These are phyloP conservation scores for Syzygium oleosum DNA, from an alignment of 345 rosid species.

Conservation along the genomic window DNA sequence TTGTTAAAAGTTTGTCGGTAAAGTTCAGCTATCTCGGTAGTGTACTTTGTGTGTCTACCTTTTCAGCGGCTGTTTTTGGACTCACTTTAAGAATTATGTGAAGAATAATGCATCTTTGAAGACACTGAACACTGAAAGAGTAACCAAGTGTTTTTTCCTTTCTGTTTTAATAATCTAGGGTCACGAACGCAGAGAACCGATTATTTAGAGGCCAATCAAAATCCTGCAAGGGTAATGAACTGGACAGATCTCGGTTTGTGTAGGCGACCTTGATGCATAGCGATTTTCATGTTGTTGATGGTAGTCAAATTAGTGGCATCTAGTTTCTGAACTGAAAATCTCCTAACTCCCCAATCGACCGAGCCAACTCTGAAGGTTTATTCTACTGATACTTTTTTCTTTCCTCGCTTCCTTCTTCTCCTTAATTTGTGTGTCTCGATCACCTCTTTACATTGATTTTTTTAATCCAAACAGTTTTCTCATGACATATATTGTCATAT, in stretches of 20 bases:
- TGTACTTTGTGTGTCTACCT: not conserved
- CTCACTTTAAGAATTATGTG: not conserved
- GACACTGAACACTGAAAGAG: not conserved
- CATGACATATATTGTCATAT: not conserved
- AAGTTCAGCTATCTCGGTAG: not conserved
- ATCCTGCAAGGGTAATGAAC: not conserved
- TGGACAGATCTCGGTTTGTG: not conserved
- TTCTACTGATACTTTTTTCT: not conserved
- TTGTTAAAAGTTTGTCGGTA: not conserved
- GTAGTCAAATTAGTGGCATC: not conserved
- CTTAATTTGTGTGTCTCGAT: not conserved
- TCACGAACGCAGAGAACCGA: not conserved
- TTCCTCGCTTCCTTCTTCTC: not conserved
- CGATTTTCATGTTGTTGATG: not conserved
- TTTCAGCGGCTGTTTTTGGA: not conserved
- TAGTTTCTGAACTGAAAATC: not conserved
- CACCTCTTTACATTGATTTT: not conserved
- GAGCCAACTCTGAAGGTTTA: not conserved
- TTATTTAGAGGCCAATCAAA: not conserved
- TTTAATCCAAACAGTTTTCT: not conserved
- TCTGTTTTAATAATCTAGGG: not conserved
- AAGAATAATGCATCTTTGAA: not conserved
- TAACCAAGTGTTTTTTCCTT: not conserved
- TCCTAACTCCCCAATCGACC: not conserved
- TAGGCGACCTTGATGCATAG: not conserved